A percentile compares a stretch with the other conserved stretches of the same genome.
These are phyloP conservation scores for Exophiala oligosperma DNA, from an alignment of 2,329 filamentous ascomycete species.

Conservation along the genomic window DNA sequence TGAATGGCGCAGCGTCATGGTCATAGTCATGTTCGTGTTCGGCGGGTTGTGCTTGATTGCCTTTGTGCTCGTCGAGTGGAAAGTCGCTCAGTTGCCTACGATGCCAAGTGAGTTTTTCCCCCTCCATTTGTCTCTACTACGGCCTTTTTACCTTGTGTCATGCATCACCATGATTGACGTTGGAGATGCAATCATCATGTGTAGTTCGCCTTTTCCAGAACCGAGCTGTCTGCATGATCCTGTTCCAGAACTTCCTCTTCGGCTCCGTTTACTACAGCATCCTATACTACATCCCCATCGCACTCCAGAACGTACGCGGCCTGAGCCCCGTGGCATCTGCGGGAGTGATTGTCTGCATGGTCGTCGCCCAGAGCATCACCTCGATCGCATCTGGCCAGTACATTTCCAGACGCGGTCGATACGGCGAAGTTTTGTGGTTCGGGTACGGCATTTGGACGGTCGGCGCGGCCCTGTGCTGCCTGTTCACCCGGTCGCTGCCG, in stretches of 20 bases:
- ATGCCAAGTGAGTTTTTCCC: slow-evolving; percentile 1
- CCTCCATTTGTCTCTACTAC: not conserved
- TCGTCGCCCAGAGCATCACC: slow-evolving; percentile 45
- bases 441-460: slow-evolving; percentile 50
- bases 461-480: slow-evolving; percentile 54
- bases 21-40: slow-evolving; percentile 75
- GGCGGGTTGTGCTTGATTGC: slow-evolving; percentile 62
- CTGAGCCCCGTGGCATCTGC: slow-evolving; percentile 52
- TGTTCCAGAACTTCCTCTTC: slow-evolving; percentile 61
- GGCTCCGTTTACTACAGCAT: slow-evolving; percentile 61
- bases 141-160: not conserved
- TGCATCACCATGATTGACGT: not conserved
- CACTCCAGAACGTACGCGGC: slow-evolving; percentile 59
- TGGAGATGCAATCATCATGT: not conserved
- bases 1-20: slow-evolving; percentile 72
- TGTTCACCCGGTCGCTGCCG: slow-evolving; percentile 48
- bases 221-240: slow-evolving; percentile 53
- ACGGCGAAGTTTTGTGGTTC: slow-evolving; percentile 59
- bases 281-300: slow-evolving; percentile 63
- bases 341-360: slow-evolving; percentile 51
- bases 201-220: slow-evolving; percentile 51
- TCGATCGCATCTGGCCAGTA: slow-evolving; percentile 50
- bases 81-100: slow-evolving; percentile 32
- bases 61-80: slow-evolving; percentile 67
- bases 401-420: slow-evolving; percentile 58